phyloP scores from a whole-genome alignment of 2,329 filamentous ascomycete genomes.

The Botrytis deweyae region DNA sequence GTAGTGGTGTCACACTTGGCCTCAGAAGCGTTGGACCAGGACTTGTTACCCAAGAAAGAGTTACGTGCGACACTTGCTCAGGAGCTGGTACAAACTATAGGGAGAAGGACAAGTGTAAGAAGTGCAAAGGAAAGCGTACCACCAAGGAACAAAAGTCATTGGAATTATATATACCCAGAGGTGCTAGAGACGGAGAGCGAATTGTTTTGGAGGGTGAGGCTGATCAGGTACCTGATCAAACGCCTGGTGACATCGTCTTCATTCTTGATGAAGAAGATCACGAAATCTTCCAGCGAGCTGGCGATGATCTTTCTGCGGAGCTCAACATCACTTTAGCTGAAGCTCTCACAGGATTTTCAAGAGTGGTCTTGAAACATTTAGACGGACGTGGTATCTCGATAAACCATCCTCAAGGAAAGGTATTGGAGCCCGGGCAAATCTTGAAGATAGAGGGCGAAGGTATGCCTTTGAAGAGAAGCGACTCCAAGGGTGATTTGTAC shows the following conservation, averaged over 20 bases:
- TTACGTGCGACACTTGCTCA: slow-evolving; percentile 78
- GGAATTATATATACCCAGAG: slow-evolving; percentile 92
- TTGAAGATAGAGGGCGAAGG: slow-evolving; percentile 86
- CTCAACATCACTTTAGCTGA: slow-evolving; percentile 80
- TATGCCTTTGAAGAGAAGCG: slow-evolving; percentile 89
- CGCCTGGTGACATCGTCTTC: slow-evolving; percentile 92
- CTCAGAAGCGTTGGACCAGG: slow-evolving; percentile 84
- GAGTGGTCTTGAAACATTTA: slow-evolving; percentile 86
- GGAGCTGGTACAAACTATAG: slow-evolving; percentile 86
- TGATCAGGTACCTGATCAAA: slow-evolving; percentile 85
- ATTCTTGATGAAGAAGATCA: slow-evolving; percentile 79
- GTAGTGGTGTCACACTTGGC: slow-evolving; percentile 72
- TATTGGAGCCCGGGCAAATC: slow-evolving; percentile 79
- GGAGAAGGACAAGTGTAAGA: slow-evolving; percentile 97
- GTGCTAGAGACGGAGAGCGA: slow-evolving; percentile 80
- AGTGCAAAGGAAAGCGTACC: slow-evolving; percentile 92
- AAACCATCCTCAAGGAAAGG: slow-evolving; percentile 74
- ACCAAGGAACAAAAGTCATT: slow-evolving; percentile 88
- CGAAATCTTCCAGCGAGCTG: slow-evolving; percentile 76
- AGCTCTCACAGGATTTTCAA: slow-evolving; percentile 82
- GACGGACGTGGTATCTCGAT: slow-evolving; percentile 89
- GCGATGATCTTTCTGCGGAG: slow-evolving; percentile 79
- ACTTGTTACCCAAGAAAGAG: slow-evolving; percentile 76
- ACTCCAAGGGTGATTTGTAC: slow-evolving; percentile 82
- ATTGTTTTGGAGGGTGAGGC: slow-evolving; percentile 92